phyloP scores from a whole-genome alignment of 73 alveolate species.

The Diophrys sp. region DNA sequence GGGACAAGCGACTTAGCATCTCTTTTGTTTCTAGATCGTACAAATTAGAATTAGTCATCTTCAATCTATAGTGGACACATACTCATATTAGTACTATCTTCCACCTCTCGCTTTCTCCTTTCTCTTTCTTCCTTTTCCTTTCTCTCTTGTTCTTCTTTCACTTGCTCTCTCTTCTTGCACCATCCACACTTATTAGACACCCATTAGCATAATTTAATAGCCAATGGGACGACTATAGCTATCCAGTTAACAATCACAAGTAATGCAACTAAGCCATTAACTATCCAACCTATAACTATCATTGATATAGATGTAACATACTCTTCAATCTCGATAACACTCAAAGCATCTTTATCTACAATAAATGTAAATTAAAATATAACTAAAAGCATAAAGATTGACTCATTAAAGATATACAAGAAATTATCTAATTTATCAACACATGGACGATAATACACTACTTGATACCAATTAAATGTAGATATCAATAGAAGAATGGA shows the following conservation, averaged over 20 bases:
- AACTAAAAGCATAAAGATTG: not conserved
- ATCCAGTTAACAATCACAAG: not conserved
- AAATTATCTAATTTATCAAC: not conserved
- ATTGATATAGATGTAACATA: not conserved
- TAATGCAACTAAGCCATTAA: not conserved
- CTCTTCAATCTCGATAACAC: not conserved
- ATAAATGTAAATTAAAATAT: too few relatives aligned
- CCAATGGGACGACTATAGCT: not conserved
- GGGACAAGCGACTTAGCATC: too few relatives aligned
- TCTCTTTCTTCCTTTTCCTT: too few relatives aligned
- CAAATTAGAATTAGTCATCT: too few relatives aligned
- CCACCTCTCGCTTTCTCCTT: too few relatives aligned
- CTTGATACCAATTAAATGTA: not conserved
- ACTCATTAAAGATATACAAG: not conserved
- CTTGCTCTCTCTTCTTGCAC: too few relatives aligned
- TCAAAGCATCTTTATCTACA: too few relatives aligned
- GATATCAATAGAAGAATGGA: not conserved
- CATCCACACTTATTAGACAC: not conserved
- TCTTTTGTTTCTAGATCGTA: too few relatives aligned
- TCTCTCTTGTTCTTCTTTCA: too few relatives aligned
- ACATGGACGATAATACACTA: not conserved
- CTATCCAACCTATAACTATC: not conserved
- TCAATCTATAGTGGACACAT: too few relatives aligned
- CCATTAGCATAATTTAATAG: not conserved
- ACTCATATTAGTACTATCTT: too few relatives aligned